Base-by-base conservation (phyloP, 345 rosid species). In the Ceriops tagal region DNA sequence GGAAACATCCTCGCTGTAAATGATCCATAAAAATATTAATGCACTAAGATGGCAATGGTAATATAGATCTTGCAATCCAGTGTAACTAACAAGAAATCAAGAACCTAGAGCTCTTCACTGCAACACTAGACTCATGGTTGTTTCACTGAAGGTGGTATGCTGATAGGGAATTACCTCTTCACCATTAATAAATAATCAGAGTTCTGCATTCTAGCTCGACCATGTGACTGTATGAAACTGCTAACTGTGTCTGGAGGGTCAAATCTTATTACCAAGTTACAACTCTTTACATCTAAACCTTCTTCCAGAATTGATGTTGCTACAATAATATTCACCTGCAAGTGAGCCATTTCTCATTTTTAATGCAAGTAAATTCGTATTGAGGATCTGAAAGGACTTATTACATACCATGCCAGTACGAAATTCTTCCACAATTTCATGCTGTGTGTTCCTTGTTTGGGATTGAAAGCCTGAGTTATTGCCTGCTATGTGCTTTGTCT, bases 211-310 rank as follows among this genome's bases (percentile, higher is more conserved):
- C 99, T 83, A 26, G 99, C 99, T 72, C 97, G 96, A 68, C 99
- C 99, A 24, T 92, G 86, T n/a, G 99, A 92, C 79, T 95, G 99
- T 68, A 95, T 95, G 77, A 87, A 95, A 79, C 99, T 95, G 78
- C 92, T 84, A 70, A 90, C 83, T 11, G 89, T 92, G 65, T 82
- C 53, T 7, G 89, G 74, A 20, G 97, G 99, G 67, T 95, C 99
- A 68, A 95, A 95, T 80, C 88, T 86, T 47, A 95, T 73, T 58
- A 95, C 93, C 69, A 88, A 66, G 79, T 95, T 92, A 83, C 99
- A 95, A 72, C 84, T 82, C 71, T 87, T 97, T 58, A 95, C 88
- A 76, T 95, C 99, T 64, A 95, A 79, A 61, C 99, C 99, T 75
- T 92, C 99, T 78, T 95, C 99, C 43, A 95, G 88, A 70, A 95